phyloP scores from a whole-genome alignment of 441 rosid species.

The Populus hybrid region DNA sequence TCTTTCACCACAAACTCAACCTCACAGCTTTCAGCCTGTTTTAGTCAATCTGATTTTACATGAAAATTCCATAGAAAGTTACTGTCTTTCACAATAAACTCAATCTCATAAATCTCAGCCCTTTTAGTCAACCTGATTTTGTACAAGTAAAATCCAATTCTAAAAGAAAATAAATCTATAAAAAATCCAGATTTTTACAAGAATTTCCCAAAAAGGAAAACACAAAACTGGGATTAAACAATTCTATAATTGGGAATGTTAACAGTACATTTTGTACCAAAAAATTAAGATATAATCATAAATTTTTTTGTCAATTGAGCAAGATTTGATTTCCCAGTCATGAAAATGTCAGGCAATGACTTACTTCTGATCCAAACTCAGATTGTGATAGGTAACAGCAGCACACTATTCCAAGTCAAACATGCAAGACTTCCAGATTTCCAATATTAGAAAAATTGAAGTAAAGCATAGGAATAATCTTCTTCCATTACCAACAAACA shows the following conservation, averaged over 20 bases:
- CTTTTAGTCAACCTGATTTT: not conserved
- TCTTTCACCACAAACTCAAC: not conserved
- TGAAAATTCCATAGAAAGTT: not conserved
- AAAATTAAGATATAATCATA: not conserved
- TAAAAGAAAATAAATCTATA: not conserved
- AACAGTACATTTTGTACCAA: constrained; percentile 8
- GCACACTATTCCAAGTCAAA: constrained; percentile 28
- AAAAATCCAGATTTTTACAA: constrained; percentile 10
- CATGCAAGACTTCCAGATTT: constrained; percentile 30
- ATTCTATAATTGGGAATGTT: constrained; percentile 17
- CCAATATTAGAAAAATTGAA: constrained; percentile 1
- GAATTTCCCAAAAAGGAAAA: constrained; percentile 8
- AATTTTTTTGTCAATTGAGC: constrained; percentile 15
- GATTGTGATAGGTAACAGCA: constrained; percentile 12
- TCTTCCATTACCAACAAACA: constrained; percentile 4
- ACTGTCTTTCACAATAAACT: not conserved
- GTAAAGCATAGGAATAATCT: not conserved
- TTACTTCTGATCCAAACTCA: constrained; percentile 31
- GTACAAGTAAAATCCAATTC: not conserved
- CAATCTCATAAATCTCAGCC: not conserved
- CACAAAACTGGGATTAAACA: not conserved
- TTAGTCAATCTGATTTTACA: not conserved
- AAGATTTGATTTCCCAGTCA: constrained; percentile 16
- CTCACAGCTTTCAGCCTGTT: not conserved
- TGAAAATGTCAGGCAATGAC: constrained; percentile 24